Evolutionary conservation across 2,329 filamentous ascomycete species (phyloP).

Genomic region (Sphaerostilbella broomeana): DNA sequence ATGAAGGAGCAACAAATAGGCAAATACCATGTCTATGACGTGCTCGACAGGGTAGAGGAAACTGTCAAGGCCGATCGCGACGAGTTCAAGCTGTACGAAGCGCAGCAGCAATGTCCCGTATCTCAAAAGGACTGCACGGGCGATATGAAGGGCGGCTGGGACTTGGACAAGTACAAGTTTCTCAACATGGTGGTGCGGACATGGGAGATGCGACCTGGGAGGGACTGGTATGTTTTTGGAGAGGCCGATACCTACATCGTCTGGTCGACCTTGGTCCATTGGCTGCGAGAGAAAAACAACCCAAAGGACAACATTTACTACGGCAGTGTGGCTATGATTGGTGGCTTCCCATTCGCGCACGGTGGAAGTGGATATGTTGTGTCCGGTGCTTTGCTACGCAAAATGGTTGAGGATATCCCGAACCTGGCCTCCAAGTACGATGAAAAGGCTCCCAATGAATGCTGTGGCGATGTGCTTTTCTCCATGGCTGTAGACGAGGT

Average conservation of each 20-base stretch:
- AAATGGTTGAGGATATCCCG: conserved; percentile 37
- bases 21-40: conserved; percentile 36
- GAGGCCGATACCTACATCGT: conserved; percentile 54
- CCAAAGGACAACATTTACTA: conserved; percentile 41
- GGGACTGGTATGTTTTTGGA: conserved; percentile 54
- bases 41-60: conserved; percentile 33
- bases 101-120: conserved; percentile 40
- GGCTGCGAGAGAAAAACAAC: conserved; percentile 38
- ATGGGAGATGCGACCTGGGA: conserved; percentile 45
- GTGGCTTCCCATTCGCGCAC: conserved; percentile 44
- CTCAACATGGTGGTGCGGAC: conserved; percentile 51
- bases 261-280: conserved; percentile 47
- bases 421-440: conserved; percentile 43
- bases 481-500: conserved; percentile 41
- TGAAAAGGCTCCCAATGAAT: conserved; percentile 35
- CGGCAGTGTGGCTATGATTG: conserved; percentile 44
- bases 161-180: conserved; percentile 57
- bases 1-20: conserved; percentile 43
- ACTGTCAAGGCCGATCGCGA: conserved; percentile 30
- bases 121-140: conserved; percentile 38
- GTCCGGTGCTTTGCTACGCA: conserved; percentile 45
- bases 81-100: conserved; percentile 42
- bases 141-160: conserved; percentile 37
- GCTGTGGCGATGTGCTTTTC: conserved; percentile 48
- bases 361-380: conserved; percentile 52